A percentile compares a stretch with the other conserved stretches of the same genome.
These are phyloP conservation scores for Yarrowia hollandica DNA, from an alignment of 805 yeast species.

Conservation along the genomic window DNA sequence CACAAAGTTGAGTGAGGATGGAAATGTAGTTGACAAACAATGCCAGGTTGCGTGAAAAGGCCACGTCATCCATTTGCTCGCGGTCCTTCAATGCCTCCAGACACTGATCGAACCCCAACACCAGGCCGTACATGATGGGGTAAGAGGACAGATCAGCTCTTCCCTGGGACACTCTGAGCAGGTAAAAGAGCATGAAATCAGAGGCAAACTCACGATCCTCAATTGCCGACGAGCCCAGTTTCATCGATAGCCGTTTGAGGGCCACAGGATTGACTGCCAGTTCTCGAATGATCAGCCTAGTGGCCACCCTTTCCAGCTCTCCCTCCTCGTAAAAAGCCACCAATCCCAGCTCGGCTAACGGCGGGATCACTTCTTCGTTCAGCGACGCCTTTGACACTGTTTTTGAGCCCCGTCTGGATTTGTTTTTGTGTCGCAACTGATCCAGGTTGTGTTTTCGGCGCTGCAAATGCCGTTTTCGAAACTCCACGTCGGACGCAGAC, in stretches of 20 bases:
- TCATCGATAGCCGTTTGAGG: neutral
- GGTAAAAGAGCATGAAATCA: neutral
- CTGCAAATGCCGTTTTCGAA: neutral
- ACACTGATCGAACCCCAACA: slow-evolving; percentile 5
- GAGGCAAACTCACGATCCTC: slow-evolving; percentile 11
- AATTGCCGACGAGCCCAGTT: neutral
- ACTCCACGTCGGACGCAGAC: neutral
- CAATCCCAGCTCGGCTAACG: slow-evolving; percentile 1
- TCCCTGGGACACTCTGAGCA: slow-evolving; percentile 6
- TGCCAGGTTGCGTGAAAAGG: neutral
- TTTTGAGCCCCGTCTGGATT: neutral
- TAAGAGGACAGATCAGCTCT: neutral
- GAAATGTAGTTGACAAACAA: slow-evolving; percentile 6
- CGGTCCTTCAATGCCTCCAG: neutral
- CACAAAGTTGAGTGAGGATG: slow-evolving; percentile 7
- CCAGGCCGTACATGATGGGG: slow-evolving; percentile 13
- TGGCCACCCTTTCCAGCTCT: slow-evolving; percentile 11
- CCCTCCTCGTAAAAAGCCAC: slow-evolving; percentile 20
- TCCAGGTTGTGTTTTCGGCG: neutral
- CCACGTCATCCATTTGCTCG: neutral
- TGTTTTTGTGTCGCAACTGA: neutral
- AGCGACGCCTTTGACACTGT: neutral
- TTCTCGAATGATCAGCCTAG: neutral
- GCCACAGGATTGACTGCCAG: slow-evolving; percentile 12
- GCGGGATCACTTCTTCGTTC: neutral